A percentile compares a stretch with the other conserved stretches of the same genome.
Conservation (phyloP, 345 rosid genomes). For the Citrus hindsii region DNA sequence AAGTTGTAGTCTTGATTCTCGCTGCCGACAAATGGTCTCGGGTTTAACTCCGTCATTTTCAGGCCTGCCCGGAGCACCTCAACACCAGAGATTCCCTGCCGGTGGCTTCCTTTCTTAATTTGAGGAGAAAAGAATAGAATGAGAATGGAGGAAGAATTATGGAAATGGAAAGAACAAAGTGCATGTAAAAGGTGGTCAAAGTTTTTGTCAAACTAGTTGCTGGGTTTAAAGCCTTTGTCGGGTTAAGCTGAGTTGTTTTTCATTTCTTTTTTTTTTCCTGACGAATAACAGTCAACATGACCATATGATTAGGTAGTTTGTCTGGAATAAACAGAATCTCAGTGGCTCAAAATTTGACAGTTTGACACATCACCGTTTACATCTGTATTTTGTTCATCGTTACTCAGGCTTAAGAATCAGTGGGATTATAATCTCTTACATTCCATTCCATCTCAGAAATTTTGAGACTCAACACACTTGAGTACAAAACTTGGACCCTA, state of each 20-base stretch:
- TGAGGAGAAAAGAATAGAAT: not conserved
- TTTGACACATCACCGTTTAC: not conserved
- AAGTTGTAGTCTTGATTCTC: not conserved
- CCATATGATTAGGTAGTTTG: not conserved
- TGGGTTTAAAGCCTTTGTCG: not conserved
- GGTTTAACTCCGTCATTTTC: not conserved
- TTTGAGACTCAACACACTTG: not conserved
- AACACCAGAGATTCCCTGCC: not conserved
- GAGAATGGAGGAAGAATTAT: not conserved
- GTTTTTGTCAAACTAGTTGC: not conserved
- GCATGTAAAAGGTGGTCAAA: not conserved
- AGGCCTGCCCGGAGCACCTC: not conserved
- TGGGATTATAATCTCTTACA: not conserved
- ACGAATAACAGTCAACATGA: not conserved
- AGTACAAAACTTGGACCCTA: not conserved
- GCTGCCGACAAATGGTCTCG: not conserved
- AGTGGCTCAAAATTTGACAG: not conserved
- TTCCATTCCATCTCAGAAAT: not conserved
- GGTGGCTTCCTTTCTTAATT: not conserved
- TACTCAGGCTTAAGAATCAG: not conserved
- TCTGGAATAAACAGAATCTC: not conserved
- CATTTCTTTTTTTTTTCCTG: not conserved
- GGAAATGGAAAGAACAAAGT: not conserved
- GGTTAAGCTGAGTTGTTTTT: not conserved
- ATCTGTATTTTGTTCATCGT: not conserved